Conservation (phyloP, 306 rosid species). For the Canavalia ensiformis region DNA sequence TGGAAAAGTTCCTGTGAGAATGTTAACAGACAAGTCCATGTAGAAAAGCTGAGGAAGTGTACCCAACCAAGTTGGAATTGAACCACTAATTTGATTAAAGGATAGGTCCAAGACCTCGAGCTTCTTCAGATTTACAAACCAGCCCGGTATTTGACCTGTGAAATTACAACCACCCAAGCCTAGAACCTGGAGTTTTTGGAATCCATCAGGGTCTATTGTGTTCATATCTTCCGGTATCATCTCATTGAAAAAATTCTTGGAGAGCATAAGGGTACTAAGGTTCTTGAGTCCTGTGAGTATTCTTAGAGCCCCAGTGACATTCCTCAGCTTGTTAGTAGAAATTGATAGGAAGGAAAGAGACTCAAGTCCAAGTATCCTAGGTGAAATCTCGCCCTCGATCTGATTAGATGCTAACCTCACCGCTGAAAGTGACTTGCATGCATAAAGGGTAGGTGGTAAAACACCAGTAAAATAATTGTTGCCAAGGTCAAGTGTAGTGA, state of each 20-base stretch:
- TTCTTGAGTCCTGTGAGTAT: constrained; percentile 71
- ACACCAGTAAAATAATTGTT: constrained; percentile 73
- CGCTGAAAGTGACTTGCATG: constrained; percentile 79
- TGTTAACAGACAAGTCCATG: constrained; percentile 77
- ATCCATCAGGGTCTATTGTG: constrained; percentile 63
- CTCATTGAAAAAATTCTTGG: constrained; percentile 65
- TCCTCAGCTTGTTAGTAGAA: constrained; percentile 70
- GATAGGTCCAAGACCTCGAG: constrained; percentile 88
- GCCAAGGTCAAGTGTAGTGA: constrained; percentile 81
- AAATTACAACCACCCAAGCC: constrained; percentile 82
- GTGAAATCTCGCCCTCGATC: constrained; percentile 73
- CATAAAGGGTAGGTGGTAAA: constrained; percentile 78
- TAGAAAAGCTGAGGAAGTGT: constrained; percentile 77
- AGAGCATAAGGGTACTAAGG: constrained; percentile 74
- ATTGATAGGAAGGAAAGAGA: constrained; percentile 78
- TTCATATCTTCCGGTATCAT: constrained; percentile 62
- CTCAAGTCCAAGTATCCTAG: constrained; percentile 64
- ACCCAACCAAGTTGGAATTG: constrained; percentile 83
- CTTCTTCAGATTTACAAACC: constrained; percentile 70
- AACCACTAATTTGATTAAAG: constrained; percentile 62
- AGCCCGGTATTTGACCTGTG: constrained; percentile 77
- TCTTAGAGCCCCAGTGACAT: constrained; percentile 68
- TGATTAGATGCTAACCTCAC: constrained; percentile 75
- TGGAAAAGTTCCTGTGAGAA: constrained; percentile 71
- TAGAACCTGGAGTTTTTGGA: constrained; percentile 74